Percentiles rank a stretch among this genome's conserved stretches.
phyloP scores from a whole-genome alignment of 2,329 filamentous ascomycete species.

The Incumbomyces lentus region DNA sequence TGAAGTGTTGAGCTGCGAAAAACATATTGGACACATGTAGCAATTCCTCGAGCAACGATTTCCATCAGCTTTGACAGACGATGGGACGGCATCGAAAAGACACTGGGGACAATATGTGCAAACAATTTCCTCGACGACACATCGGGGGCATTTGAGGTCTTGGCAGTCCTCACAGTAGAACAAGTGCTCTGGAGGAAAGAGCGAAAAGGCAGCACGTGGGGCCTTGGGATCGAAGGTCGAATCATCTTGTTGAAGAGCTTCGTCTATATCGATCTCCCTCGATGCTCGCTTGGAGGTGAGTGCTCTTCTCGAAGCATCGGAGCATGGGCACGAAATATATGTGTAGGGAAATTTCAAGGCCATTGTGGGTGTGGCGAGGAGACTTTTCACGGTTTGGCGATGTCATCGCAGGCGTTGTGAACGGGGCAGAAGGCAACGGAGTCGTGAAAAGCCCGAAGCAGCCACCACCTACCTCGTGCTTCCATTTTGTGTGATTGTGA shows the following conservation, averaged over 20 bases:
- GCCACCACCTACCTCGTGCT: not conserved
- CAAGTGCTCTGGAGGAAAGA: conserved; percentile 87
- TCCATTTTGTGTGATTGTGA: not conserved
- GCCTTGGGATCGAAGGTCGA: conserved; percentile 76
- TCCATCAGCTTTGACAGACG: conserved; percentile 81
- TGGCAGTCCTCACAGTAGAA: conserved; percentile 97
- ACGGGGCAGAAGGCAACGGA: too few species aligned
- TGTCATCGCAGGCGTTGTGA: too few species aligned
- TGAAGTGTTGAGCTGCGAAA: conserved; percentile 66
- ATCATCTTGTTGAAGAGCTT: conserved; percentile 57
- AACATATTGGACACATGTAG: conserved; percentile 87
- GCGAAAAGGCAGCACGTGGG: conserved; percentile 75
- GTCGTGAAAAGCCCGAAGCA: too few species aligned
- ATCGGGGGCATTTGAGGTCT: conserved; percentile 86
- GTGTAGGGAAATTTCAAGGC: conserved; percentile 52
- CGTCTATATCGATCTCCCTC: conserved; percentile 24
- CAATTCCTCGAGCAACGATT: conserved; percentile 93
- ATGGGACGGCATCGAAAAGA: conserved; percentile 90
- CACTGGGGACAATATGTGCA: conserved; percentile 94
- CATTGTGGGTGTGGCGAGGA: conserved; percentile 28
- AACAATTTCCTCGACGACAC: conserved; percentile 84
- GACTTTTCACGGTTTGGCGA: too few species aligned
- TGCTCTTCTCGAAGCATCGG: conserved; percentile 21
- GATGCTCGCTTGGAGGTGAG: conserved; percentile 16
- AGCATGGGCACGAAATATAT: conserved; percentile 56